phyloP scores from a whole-genome alignment of 208 protist species.

The Crithidia fasciculata region DNA sequence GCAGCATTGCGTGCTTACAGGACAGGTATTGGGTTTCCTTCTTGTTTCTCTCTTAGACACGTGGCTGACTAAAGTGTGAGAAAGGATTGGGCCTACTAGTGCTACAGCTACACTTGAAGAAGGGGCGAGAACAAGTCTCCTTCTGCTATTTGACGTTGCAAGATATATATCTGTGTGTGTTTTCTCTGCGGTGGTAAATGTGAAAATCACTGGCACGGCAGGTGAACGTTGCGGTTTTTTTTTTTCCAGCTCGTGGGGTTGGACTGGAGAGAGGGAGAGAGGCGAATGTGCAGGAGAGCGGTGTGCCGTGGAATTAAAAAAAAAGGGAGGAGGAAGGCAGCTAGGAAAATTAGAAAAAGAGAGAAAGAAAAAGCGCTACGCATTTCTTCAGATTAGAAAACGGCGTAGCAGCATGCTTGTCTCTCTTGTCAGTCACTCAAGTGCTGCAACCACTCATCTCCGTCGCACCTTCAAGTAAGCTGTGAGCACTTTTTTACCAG shows the following conservation, averaged over 20 bases:
- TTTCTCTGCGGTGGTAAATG: background rate
- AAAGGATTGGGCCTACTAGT: background rate
- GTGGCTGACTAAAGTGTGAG: no score
- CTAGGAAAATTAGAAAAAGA: background rate
- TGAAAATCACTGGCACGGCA: no score
- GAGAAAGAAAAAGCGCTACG: constrained; percentile 6
- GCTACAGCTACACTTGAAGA: background rate
- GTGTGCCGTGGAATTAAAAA: background rate
- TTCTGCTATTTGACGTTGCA: no score
- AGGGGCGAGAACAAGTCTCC: no score
- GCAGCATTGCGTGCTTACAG: constrained; percentile 39
- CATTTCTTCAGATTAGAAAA: no score
- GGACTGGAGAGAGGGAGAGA: background rate
- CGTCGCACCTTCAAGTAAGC: no score
- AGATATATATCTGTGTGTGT: no score
- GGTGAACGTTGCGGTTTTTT: background rate
- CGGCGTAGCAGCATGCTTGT: no score
- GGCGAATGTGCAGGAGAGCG: background rate
- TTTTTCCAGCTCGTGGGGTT: background rate
- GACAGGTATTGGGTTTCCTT: constrained; percentile 1
- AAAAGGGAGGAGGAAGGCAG: no score
- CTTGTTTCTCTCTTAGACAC: background rate
- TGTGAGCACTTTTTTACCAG: no score
- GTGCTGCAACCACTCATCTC: no score
- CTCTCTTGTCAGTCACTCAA: no score